These are phyloP conservation scores for Colletotrichum gloeosporioides DNA, from an alignment of 2,329 filamentous ascomycete genomes.

Conservation along the genomic window DNA sequence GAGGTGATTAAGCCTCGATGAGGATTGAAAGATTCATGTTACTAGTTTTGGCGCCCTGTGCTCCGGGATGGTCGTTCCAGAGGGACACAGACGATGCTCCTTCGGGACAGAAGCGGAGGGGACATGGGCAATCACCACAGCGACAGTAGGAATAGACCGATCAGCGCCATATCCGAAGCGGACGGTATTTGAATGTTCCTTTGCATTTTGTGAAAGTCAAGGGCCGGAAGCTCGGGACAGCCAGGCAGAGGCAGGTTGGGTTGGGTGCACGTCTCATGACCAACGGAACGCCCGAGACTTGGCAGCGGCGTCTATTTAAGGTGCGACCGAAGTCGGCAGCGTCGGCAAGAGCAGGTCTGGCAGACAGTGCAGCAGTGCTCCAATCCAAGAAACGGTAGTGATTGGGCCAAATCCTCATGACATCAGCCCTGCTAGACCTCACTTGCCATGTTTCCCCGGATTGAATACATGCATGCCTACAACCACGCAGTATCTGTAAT, in stretches of 20 bases:
- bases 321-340: background rate
- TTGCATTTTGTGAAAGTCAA: background rate
- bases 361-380: background rate
- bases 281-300: background rate
- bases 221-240: background rate
- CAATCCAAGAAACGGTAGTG: background rate
- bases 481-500: background rate
- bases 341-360: background rate
- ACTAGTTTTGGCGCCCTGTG: background rate
- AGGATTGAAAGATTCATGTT: background rate
- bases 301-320: background rate
- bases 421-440: background rate
- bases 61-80: background rate
- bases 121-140: background rate
- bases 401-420: conserved; percentile 6
- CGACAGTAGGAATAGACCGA: background rate
- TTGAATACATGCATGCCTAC: background rate
- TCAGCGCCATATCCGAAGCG: background rate
- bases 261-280: background rate
- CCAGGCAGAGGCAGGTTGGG: background rate
- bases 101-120: background rate
- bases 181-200: background rate
- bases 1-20: background rate
- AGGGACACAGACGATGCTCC: background rate
- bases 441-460: background rate